Evolutionary conservation across 495 filamentous ascomycete species (phyloP).

Genomic region (Trypethelium eluteriae): DNA sequence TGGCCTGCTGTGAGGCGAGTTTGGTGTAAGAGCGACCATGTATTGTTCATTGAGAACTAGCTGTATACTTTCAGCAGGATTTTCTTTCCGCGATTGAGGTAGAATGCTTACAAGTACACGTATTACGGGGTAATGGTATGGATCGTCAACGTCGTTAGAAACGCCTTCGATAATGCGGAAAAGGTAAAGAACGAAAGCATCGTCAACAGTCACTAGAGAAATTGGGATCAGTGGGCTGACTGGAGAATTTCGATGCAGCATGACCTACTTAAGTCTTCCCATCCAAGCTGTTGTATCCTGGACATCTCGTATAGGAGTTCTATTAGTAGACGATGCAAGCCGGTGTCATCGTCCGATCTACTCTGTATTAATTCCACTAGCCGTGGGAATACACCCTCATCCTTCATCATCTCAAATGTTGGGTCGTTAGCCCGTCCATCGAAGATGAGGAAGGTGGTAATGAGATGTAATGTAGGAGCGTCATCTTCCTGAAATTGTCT

Average conservation of each 20-base stretch:
- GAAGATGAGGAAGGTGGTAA: conserved; percentile 80
- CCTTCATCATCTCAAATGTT: conserved; percentile 78
- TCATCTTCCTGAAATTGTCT: conserved; percentile 61
- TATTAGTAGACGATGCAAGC: conserved; percentile 72
- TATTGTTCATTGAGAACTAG: conserved; percentile 97
- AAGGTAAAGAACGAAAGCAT: conserved; percentile 73
- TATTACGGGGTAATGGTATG: conserved; percentile 93
- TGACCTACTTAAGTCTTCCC: conserved; percentile 64
- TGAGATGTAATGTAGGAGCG: conserved; percentile 65
- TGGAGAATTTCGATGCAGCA: not conserved
- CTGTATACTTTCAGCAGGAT: conserved; percentile 39
- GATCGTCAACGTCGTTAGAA: conserved; percentile 84
- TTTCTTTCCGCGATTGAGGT: not conserved
- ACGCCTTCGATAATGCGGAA: conserved; percentile 84
- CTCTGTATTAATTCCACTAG: conserved; percentile 73
- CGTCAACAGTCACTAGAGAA: conserved; percentile 57
- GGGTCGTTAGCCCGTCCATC: conserved; percentile 74
- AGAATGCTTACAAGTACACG: conserved; percentile 64
- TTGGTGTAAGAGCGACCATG: conserved; percentile 65
- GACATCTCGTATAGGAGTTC: conserved; percentile 97
- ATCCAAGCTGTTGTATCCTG: conserved; percentile 72
- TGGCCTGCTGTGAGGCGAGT: conserved; percentile 38
- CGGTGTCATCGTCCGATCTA: conserved; percentile 52
- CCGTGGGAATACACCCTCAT: conserved; percentile 73
- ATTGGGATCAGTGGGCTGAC: too few species aligned